Conservation (phyloP, 2,329 filamentous ascomycete genomes). For the Sphaceloma murrayae region DNA sequence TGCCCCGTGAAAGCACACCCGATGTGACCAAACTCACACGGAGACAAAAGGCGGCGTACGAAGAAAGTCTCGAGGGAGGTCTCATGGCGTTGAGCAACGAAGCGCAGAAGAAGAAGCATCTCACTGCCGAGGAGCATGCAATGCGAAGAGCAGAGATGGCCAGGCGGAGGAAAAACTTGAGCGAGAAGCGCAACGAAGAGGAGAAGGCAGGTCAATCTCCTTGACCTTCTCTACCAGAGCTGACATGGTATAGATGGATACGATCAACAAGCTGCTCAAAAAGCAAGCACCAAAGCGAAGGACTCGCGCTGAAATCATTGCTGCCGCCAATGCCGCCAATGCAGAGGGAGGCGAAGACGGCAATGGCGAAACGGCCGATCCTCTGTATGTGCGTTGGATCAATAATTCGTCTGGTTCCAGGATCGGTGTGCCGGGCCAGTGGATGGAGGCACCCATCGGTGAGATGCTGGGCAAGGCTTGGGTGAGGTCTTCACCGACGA, state of each 20-base stretch:
- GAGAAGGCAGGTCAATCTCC: slow-evolving; percentile 50
- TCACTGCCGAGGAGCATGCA: slow-evolving; percentile 63
- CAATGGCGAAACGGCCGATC: slow-evolving; percentile 35
- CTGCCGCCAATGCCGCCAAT: slow-evolving; percentile 35
- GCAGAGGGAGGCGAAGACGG: slow-evolving; percentile 36
- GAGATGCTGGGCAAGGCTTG: slow-evolving; percentile 40
- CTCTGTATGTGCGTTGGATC: slow-evolving; percentile 60
- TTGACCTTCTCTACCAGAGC: slow-evolving; percentile 16
- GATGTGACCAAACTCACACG: slow-evolving; percentile 59
- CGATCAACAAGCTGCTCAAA: slow-evolving; percentile 81
- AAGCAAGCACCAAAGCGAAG: slow-evolving; percentile 67
- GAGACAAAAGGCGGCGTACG: slow-evolving; percentile 52
- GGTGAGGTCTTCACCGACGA: slow-evolving; percentile 13
- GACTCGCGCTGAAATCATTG: slow-evolving; percentile 39
- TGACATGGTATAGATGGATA: slow-evolving; percentile 58
- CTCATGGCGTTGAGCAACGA: slow-evolving; percentile 51
- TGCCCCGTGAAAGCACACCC: slow-evolving; percentile 43
- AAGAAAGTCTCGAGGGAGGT: slow-evolving; percentile 27
- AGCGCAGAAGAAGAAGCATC: slow-evolving; percentile 62
- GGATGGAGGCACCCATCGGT: slow-evolving; percentile 55
- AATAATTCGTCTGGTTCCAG: slow-evolving; percentile 55
- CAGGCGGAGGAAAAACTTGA: slow-evolving; percentile 60
- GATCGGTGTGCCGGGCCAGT: slow-evolving; percentile 58
- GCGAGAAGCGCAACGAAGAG: slow-evolving; percentile 68
- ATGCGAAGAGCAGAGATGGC: slow-evolving; percentile 69